These are phyloP conservation scores for Flaveria brownii DNA, from an alignment of 129 eudicot species.

Conservation along the genomic window DNA sequence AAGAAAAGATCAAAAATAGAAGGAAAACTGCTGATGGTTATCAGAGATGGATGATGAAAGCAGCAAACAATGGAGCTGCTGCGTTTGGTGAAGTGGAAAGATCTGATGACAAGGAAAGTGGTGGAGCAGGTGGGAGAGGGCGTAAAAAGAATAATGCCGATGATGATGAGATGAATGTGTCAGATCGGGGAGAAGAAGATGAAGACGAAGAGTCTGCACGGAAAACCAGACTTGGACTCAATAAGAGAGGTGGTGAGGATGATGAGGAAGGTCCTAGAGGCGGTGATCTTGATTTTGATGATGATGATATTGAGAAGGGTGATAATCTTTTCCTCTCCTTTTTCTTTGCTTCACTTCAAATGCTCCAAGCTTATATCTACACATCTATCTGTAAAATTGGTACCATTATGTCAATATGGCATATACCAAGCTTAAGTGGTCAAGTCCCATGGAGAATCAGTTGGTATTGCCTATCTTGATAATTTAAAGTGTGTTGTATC, in stretches of 20 bases:
- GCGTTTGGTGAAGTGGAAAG: constrained; percentile 87
- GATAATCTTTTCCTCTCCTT: constrained; percentile 23
- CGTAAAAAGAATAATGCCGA: constrained; percentile 67
- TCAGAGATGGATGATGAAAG: constrained; percentile 99
- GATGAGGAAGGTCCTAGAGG: constrained; percentile 98
- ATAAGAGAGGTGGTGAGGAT: constrained; percentile 77
- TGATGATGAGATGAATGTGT: constrained; percentile 72
- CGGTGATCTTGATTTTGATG: constrained; percentile 84
- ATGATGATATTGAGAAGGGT: constrained; percentile 97
- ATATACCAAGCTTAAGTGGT: neutral
- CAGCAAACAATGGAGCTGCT: constrained; percentile 89
- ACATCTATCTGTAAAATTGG: neutral
- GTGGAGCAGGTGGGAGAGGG: constrained; percentile 55
- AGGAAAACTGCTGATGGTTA: constrained; percentile 94
- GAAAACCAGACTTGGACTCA: constrained; percentile 72
- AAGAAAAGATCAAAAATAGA: constrained; percentile 93
- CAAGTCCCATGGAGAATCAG: too few relatives aligned
- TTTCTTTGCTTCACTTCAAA: constrained; percentile 20
- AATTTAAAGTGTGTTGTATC: constrained; percentile 13
- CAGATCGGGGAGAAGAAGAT: constrained; percentile 89
- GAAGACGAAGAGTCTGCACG: constrained; percentile 90
- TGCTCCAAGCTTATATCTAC: constrained; percentile 5
- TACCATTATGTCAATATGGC: constrained; percentile 18
- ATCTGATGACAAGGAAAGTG: constrained; percentile 69
- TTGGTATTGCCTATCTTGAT: neutral